phyloP scores from a whole-genome alignment of 768 basidiomycete species.

The Termitomyces sp. region DNA sequence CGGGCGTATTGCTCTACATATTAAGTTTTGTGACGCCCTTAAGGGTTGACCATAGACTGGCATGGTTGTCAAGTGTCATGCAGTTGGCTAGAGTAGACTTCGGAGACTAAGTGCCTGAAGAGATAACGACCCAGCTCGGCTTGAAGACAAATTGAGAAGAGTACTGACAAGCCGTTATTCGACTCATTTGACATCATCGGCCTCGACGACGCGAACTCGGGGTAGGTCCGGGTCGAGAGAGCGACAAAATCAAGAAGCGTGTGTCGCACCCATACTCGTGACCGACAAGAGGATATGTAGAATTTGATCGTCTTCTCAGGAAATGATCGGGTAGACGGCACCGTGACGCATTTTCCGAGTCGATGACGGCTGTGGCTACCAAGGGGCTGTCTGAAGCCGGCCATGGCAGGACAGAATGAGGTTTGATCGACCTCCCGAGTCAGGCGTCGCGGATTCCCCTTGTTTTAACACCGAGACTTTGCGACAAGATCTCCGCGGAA shows the following conservation, averaged over 20 bases:
- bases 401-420: not conserved
- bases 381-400: not conserved
- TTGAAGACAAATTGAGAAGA: not conserved
- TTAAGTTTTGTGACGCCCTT: too few relatives aligned
- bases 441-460: not conserved
- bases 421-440: too few relatives aligned
- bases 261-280: not conserved
- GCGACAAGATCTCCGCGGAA: not conserved
- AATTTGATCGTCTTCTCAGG: too few relatives aligned
- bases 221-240: not conserved
- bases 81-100: not conserved
- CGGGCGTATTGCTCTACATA: too few relatives aligned
- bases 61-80: too few relatives aligned
- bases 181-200: not conserved
- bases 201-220: not conserved
- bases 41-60: not conserved
- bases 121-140: not conserved
- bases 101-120: not conserved
- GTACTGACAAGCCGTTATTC: not conserved
- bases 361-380: not conserved
- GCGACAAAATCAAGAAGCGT: not conserved
- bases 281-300: too few relatives aligned
- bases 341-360: not conserved
- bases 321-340: not conserved
- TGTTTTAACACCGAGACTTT: not conserved